Evolutionary conservation across 768 basidiomycete genomes (phyloP).

Genomic region (Nidularia pulvinata): DNA sequence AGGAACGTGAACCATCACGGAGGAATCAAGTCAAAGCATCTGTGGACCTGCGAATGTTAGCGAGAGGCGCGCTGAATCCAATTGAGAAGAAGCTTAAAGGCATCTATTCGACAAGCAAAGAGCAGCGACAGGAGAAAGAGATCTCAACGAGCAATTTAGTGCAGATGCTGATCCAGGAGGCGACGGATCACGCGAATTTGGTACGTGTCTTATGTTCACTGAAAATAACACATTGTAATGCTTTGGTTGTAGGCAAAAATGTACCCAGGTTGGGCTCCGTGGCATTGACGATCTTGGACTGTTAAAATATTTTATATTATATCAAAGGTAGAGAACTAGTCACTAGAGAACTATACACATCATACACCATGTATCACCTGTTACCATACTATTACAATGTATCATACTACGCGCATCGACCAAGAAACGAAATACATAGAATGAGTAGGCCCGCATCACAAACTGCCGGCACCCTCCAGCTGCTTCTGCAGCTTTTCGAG

Average conservation of each 20-base stretch:
- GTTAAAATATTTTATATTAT: neutral
- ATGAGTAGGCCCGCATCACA: neutral
- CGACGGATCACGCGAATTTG: conserved; percentile 73
- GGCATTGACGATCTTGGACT: conserved; percentile 49
- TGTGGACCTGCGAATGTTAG: conserved; percentile 63
- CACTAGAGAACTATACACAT: neutral
- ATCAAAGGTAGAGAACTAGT: too few relatives aligned
- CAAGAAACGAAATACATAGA: conserved; percentile 2
- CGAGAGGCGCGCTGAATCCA: conserved; percentile 73
- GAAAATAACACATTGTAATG: neutral
- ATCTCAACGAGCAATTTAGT: conserved; percentile 86
- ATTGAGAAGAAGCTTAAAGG: conserved; percentile 87
- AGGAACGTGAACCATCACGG: conserved; percentile 43
- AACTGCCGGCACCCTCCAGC: conserved; percentile 19
- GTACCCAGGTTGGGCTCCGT: conserved; percentile 92
- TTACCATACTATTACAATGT: conserved; percentile 3
- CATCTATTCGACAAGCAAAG: conserved; percentile 54
- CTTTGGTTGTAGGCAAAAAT: conserved; percentile 65
- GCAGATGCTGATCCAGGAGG: conserved; percentile 89
- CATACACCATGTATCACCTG: neutral
- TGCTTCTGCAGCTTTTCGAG: conserved; percentile 67
- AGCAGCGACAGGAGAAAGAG: conserved; percentile 53
- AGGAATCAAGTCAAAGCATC: conserved; percentile 46
- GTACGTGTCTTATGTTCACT: conserved; percentile 18
- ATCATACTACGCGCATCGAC: conserved; percentile 2